A percentile compares a stretch with the other conserved stretches of the same genome.
Conservation (phyloP, 768 basidiomycete genomes). For the Artomyces pyxidatus region DNA sequence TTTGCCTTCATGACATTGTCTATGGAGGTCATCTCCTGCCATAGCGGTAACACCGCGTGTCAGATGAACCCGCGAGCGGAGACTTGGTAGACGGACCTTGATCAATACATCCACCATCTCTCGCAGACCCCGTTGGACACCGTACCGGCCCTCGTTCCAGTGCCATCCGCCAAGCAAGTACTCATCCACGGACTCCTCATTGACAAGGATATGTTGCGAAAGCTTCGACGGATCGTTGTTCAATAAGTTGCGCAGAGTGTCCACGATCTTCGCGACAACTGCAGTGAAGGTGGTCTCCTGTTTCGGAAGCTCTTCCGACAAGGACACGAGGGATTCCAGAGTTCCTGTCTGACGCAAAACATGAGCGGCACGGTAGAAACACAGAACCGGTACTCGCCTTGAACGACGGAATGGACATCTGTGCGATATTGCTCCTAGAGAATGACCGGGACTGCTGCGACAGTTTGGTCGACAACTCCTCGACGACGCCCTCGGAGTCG, state of each 20-base stretch:
- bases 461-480: conserved; percentile 60
- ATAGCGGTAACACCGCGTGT: conserved; percentile 9
- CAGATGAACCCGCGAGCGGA: neutral
- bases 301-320: conserved; percentile 92
- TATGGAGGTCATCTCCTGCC: conserved; percentile 87
- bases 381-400: conserved; percentile 55
- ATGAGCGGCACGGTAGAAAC: no score
- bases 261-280: conserved; percentile 87
- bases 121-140: conserved; percentile 67
- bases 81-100: conserved; percentile 48
- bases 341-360: conserved; percentile 92
- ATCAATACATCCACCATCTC: conserved; percentile 82
- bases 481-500: conserved; percentile 67
- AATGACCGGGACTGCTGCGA: conserved; percentile 45
- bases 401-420: conserved; percentile 76
- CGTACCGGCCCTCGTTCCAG: conserved; percentile 93
- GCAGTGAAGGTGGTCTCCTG: conserved; percentile 82
- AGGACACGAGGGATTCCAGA: conserved; percentile 75
- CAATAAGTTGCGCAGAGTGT: conserved; percentile 83
- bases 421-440: conserved; percentile 41
- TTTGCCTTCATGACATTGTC: conserved; percentile 93
- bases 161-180: conserved; percentile 79
- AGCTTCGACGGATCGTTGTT: conserved; percentile 81
- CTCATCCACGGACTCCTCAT: conserved; percentile 71
- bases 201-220: conserved; percentile 66